Base-by-base conservation (phyloP, 495 filamentous ascomycete genomes). In the Bombardia bombarda region DNA sequence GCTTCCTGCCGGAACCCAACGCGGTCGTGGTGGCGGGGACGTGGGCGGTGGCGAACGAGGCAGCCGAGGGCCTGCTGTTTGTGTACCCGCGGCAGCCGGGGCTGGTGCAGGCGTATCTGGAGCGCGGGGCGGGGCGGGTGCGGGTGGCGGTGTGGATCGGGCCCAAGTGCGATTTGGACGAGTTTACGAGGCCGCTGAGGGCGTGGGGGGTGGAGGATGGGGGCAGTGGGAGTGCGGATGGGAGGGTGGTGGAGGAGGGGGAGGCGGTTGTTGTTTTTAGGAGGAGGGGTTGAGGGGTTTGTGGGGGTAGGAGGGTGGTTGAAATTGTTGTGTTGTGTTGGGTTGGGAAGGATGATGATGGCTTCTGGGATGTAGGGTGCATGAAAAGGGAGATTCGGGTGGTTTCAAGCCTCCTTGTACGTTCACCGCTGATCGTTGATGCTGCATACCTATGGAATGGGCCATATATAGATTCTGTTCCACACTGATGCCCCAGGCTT, bases 81-180 rank as follows among this genome's bases (percentile, higher is more conserved):
- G 46, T 55, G 9, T 58, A 55, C 24, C 55, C 52, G 8, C 25
- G 55, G 32, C 40, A 52, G 38, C 16, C 23, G 4, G 36, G 21
- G 7, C 38, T 58, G 42, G 22, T 58, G 7, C 16, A 16, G 32
- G 24, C 19, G 22, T 58, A 58, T 48, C 30, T 58, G 39, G 24
- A 26, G 8, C 21, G 9, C 1, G 32, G 37, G 19, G 25, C 2
- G 10, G 18, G 16, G n/a, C 13, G 13, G 19, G 40, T 54, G 9
- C 10, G 28, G 25, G 45, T 55, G 7, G 55, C 43, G 3, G 46
- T 58, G n/a, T 58, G 52, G 55, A 50, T 58, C 32, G 55, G 55
- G 22, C 55, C 55, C 3, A 38, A 28, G 37, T 52, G 49, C 40
- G 55, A 58, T 47, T 7, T 45, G 9, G 40, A 46, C 23, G 49